phyloP scores from a whole-genome alignment of 768 basidiomycete genomes.

The Tremella fuciformis region DNA sequence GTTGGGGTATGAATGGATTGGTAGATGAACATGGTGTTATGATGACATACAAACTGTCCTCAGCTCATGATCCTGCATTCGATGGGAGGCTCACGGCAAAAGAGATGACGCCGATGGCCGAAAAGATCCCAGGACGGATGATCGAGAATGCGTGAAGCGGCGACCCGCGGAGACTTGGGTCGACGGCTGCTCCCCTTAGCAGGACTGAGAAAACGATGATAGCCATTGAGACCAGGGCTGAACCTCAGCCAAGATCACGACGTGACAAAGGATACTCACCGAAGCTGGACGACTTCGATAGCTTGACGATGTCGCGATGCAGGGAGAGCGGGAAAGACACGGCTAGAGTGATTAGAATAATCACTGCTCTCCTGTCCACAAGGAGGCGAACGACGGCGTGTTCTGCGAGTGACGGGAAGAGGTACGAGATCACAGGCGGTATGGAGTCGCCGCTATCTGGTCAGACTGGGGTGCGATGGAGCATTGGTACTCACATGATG shows the following conservation, averaged over 20 bases:
- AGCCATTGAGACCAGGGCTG: constrained; percentile 65
- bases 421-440: constrained; percentile 82
- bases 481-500: constrained; percentile 63
- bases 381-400: constrained; percentile 75
- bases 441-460: constrained; percentile 75
- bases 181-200: constrained; percentile 73
- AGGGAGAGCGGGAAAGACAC: constrained; percentile 93
- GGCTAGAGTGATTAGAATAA: constrained; percentile 75
- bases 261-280: constrained; percentile 58
- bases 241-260: background rate
- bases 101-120: constrained; percentile 90
- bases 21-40: constrained; percentile 95
- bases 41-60: constrained; percentile 83
- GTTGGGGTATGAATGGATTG: constrained; percentile 90
- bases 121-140: constrained; percentile 76
- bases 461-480: constrained; percentile 4
- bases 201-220: constrained; percentile 85
- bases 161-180: constrained; percentile 71
- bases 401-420: constrained; percentile 67
- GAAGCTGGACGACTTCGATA: constrained; percentile 84
- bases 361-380: constrained; percentile 83
- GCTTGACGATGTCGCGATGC: constrained; percentile 95
- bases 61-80: constrained; percentile 3
- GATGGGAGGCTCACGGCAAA: constrained; percentile 43
- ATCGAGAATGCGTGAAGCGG: constrained; percentile 70